phyloP scores from a whole-genome alignment of 768 basidiomycete genomes.

The Dentipellis fragilis region DNA sequence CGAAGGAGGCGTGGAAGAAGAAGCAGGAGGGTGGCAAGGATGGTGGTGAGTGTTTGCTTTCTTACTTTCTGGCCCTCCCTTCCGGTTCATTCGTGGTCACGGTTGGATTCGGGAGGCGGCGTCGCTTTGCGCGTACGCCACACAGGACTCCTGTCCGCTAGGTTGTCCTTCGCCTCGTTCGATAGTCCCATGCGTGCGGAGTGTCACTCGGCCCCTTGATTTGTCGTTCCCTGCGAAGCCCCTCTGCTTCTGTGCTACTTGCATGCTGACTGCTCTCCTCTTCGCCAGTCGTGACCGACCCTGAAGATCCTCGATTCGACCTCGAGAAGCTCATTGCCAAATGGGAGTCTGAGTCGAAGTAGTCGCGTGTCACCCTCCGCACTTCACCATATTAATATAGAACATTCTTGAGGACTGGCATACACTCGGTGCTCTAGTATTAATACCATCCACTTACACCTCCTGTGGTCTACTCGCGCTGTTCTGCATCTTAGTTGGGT shows the following conservation, averaged over 20 bases:
- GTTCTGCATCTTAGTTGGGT: background rate
- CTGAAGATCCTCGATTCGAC: constrained; percentile 93
- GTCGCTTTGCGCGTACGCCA: background rate
- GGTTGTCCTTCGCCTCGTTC: too few relatives aligned
- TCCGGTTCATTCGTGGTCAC: background rate
- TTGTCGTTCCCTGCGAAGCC: background rate
- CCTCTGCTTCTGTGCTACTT: background rate
- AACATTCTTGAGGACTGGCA: background rate
- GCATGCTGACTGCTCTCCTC: background rate
- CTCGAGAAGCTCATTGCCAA: constrained; percentile 80
- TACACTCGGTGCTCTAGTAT: background rate
- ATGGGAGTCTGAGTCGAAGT: constrained; percentile 53
- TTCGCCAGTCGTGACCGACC: constrained; percentile 74
- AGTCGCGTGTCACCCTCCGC: constrained; percentile 3
- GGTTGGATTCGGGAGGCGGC: background rate
- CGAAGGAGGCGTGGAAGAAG: constrained; percentile 85
- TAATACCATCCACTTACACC: background rate
- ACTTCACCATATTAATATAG: constrained; percentile 11
- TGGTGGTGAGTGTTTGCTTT: constrained; percentile 38
- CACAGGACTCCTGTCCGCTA: too few relatives aligned
- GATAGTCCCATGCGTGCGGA: background rate
- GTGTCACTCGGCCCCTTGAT: background rate
- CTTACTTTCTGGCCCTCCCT: background rate
- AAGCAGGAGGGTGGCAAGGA: constrained; percentile 49
- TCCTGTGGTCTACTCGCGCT: background rate